Evolutionary conservation across 495 filamentous ascomycete genomes (phyloP).

Genomic region (Aspergillus carlsbadensis): DNA sequence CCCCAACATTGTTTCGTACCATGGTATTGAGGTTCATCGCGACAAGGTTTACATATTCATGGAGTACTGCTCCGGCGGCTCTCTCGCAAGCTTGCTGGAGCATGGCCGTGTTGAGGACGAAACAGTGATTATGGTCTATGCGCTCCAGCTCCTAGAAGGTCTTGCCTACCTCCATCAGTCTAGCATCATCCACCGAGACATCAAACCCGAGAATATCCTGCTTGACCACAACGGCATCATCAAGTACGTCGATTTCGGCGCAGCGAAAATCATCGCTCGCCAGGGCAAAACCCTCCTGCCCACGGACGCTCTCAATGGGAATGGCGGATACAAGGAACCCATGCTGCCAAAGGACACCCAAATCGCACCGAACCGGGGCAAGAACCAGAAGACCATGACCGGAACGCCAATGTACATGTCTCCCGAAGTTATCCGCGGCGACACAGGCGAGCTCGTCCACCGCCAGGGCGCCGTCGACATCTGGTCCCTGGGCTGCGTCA

Average conservation of each 20-base stretch:
- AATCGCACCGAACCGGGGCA: constrained; percentile 37
- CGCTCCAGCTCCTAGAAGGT: constrained; percentile 92
- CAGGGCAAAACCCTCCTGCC: constrained; percentile 84
- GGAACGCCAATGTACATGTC: constrained; percentile 99
- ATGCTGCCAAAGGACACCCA: constrained; percentile 32
- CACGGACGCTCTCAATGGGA: constrained; percentile 51
- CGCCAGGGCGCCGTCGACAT: constrained; percentile 92
- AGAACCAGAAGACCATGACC: constrained; percentile 88
- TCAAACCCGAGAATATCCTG: constrained; percentile 98
- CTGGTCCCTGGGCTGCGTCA: constrained; percentile 96
- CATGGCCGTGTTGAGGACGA: constrained; percentile 98
- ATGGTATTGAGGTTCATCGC: constrained; percentile 95
- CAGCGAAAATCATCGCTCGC: constrained; percentile 94
- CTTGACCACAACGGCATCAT: constrained; percentile 97
- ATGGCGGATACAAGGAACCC: constrained; percentile 33
- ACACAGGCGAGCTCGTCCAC: constrained; percentile 47
- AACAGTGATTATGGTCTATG: constrained; percentile 96
- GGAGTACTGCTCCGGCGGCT: constrained; percentile 97
- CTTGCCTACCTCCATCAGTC: constrained; percentile 92
- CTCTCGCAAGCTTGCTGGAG: constrained; percentile 84
- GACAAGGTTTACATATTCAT: constrained; percentile 99
- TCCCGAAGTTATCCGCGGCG: constrained; percentile 93
- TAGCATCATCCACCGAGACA: constrained; percentile 90
- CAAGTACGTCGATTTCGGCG: constrained; percentile 98
- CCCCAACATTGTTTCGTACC: constrained; percentile 96